Evolutionary conservation across 2,329 filamentous ascomycete species (phyloP), one percentile per base, ranked within the genome.

Genomic region (Akanthomyces lecanii): DNA sequence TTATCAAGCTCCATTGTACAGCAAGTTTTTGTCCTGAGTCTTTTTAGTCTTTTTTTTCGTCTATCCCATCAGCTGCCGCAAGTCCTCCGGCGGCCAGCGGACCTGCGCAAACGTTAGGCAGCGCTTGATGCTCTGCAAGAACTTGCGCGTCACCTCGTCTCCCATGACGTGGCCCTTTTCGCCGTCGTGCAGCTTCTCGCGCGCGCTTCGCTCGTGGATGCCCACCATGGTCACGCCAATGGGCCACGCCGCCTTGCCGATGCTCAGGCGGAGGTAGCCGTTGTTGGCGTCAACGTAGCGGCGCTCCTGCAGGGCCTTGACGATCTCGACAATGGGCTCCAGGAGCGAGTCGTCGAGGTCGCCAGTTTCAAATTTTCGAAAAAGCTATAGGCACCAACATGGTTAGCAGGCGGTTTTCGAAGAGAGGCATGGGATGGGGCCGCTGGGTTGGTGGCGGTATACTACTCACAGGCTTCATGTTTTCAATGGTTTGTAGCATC

Each of bases 181-280:
- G 64, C 88, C 89, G 74, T 95, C 87, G 73, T 98, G 93, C 64
- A 99, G 79, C 78, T 99, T 99, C 78, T 99, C 95, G 66, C 95
- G 86, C 23, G 95, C 94, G 68, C 90, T 95, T 72, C 95, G 87
- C 81, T 98, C 95, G 84, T 99, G 95, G 70, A 99, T 99, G 81
- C 95, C 95, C 71, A 99, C 95, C 95, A 98, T 99, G 75, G 95
- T 99, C 45, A 99, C 95, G 77, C 95, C 95, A 71, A 99, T 99
- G 28, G 95, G 95, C 95, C 95, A 99, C 18, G 95, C 95, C 68
- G 92, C 93, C 79, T 97, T 97, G 67, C 92, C 92, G 71, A 99
- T 99, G 74, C 91, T 96, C 61, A 99, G 81, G 60, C 91, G 84
- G 65, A 99, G 80, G 75, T 99, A 99, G 0, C 92, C 93, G 74